phyloP scores from a whole-genome alignment of 2,329 filamentous ascomycete genomes.

The Colletotrichum lentis region DNA sequence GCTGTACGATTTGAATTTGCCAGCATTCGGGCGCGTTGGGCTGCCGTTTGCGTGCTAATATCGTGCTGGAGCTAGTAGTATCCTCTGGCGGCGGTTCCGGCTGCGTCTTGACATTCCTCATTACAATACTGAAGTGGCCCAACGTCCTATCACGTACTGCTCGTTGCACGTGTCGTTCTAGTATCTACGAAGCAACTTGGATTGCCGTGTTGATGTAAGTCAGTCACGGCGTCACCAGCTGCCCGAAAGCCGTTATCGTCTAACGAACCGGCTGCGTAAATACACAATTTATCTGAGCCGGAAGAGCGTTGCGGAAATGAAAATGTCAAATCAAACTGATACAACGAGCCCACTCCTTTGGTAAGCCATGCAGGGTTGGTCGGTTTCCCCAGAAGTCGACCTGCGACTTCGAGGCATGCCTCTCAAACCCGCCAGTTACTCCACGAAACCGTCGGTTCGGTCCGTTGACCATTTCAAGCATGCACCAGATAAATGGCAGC shows the following conservation, averaged over 20 bases:
- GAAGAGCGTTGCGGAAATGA: no score
- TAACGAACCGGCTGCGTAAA: not conserved
- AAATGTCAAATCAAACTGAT: no score
- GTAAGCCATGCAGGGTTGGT: no score
- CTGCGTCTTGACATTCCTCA: not conserved
- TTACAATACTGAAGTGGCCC: not conserved
- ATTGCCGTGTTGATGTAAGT: not conserved
- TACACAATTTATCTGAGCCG: not conserved
- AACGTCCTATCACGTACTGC: not conserved
- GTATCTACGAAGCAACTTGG: not conserved
- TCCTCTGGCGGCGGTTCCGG: not conserved
- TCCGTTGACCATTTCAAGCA: no score
- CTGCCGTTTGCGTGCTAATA: no score
- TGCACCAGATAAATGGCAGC: no score
- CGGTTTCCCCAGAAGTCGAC: no score
- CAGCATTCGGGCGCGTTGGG: not conserved
- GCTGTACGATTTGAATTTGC: no score
- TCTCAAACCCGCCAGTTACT: no score
- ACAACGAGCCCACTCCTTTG: no score
- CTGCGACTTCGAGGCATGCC: no score
- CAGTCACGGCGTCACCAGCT: not conserved
- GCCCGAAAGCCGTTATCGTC: not conserved
- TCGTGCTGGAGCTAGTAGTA: not conserved
- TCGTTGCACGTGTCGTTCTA: not conserved
- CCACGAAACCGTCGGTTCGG: no score